A percentile compares a stretch with the other conserved stretches of the same genome.
Conservation (phyloP, 2,329 filamentous ascomycete genomes). For the Gremmenia infestans region DNA sequence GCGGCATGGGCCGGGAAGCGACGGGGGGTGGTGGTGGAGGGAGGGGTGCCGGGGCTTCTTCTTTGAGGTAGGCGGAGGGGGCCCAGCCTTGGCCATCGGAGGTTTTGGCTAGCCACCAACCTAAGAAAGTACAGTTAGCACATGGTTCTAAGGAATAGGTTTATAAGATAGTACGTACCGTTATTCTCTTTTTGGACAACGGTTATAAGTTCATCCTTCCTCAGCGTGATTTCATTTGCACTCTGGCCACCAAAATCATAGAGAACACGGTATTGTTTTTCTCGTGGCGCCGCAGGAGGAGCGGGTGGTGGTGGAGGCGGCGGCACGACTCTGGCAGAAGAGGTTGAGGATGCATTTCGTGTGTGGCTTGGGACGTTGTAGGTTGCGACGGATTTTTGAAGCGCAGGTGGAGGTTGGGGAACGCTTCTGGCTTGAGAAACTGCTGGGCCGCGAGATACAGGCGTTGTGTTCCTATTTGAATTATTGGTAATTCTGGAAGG, state of each 20-base stretch:
- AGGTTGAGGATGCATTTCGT: constrained; percentile 50
- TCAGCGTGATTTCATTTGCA: constrained; percentile 78
- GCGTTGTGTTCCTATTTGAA: constrained; percentile 32
- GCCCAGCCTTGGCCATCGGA: constrained; percentile 77
- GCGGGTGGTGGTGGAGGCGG: constrained; percentile 55
- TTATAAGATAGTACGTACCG: constrained; percentile 52
- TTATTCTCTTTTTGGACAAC: constrained; percentile 94
- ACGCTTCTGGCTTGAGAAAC: constrained; percentile 18
- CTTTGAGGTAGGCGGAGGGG: constrained; percentile 89
- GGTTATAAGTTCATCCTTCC: constrained; percentile 74
- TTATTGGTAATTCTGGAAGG: constrained; percentile 64
- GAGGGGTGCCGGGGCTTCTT: constrained; percentile 60
- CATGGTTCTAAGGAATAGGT: not conserved
- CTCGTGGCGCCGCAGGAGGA: constrained; percentile 58
- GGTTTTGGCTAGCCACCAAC: constrained; percentile 93
- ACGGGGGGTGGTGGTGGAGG: constrained; percentile 56
- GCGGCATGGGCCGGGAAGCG: constrained; percentile 35
- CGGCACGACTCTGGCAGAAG: constrained; percentile 46
- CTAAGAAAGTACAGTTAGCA: constrained; percentile 46
- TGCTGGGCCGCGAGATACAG: constrained; percentile 19
- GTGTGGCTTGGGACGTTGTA: constrained; percentile 43
- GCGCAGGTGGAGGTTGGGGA: constrained; percentile 30
- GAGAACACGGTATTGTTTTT: constrained; percentile 80
- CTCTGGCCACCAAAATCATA: constrained; percentile 88
- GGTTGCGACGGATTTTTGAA: constrained; percentile 17